Evolutionary conservation across 2,329 filamentous ascomycete genomes (phyloP).

Genomic region (Akanthomyces lecanii): DNA sequence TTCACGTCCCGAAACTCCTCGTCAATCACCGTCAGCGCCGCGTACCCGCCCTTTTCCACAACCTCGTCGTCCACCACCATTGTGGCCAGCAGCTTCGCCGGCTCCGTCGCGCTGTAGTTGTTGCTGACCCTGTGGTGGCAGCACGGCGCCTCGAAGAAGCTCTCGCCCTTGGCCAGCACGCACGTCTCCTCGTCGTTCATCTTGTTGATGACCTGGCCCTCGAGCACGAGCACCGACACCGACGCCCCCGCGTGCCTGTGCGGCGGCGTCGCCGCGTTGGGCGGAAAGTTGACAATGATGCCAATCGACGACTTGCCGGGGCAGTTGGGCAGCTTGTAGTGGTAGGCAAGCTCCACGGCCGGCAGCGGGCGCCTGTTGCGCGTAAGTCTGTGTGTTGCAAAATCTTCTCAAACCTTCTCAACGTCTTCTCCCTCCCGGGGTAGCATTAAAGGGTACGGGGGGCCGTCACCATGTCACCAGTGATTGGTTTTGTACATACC

Average conservation of each 20-base stretch:
- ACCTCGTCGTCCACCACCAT: slow-evolving; percentile 21
- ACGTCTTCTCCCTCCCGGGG: background rate
- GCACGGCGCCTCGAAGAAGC: slow-evolving; percentile 23
- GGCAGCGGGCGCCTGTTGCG: background rate
- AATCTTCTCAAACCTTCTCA: background rate
- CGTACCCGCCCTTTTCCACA: slow-evolving; percentile 20
- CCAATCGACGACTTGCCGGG: slow-evolving; percentile 23
- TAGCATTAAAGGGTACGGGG: too few species aligned
- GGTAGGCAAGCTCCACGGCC: slow-evolving; percentile 18
- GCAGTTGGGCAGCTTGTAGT: slow-evolving; percentile 22
- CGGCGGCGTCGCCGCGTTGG: slow-evolving; percentile 21
- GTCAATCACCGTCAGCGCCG: slow-evolving; percentile 20
- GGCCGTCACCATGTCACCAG: too few species aligned
- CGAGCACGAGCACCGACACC: slow-evolving; percentile 19
- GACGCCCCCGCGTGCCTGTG: slow-evolving; percentile 23
- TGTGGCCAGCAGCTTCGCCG: slow-evolving; percentile 19
- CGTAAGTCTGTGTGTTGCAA: background rate
- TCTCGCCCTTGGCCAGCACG: slow-evolving; percentile 22
- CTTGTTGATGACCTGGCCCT: slow-evolving; percentile 24
- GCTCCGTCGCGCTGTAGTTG: slow-evolving; percentile 20
- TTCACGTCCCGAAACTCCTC: slow-evolving; percentile 20
- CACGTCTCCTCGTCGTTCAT: slow-evolving; percentile 23
- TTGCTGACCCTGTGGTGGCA: slow-evolving; percentile 24
- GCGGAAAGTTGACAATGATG: slow-evolving; percentile 22
- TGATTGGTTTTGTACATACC: background rate